Evolutionary conservation across 2,329 filamentous ascomycete species (phyloP).

Genomic region (Sordariomycetes sp.): DNA sequence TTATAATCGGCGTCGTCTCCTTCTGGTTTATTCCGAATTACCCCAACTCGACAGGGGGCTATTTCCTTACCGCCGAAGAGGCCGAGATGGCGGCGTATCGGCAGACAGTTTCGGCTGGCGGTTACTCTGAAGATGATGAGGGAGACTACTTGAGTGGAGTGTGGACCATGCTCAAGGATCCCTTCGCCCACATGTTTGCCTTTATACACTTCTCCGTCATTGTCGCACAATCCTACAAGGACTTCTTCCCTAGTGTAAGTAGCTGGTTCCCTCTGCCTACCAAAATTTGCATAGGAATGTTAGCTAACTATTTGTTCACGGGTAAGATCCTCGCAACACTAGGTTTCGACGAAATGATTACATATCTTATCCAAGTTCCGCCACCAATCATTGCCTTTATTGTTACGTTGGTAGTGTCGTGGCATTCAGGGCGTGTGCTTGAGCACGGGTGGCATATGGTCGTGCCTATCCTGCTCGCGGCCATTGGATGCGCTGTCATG

Average conservation of each 20-base stretch:
- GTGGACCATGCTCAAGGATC: constrained; percentile 19
- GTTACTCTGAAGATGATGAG: constrained; percentile 21
- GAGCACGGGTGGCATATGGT: constrained; percentile 29
- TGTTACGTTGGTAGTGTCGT: constrained; percentile 23
- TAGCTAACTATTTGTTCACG: not conserved
- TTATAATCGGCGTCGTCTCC: constrained; percentile 17
- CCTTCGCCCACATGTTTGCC: constrained; percentile 25
- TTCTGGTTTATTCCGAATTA: constrained; percentile 26
- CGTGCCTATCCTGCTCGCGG: constrained; percentile 21
- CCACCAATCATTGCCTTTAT: constrained; percentile 29
- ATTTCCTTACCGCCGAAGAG: constrained; percentile 25
- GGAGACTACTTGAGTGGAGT: constrained; percentile 27
- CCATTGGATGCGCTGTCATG: constrained; percentile 27
- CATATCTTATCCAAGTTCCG: constrained; percentile 28
- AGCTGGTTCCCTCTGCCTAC: not conserved
- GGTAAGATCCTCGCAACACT: constrained; percentile 17
- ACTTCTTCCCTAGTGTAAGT: constrained; percentile 28
- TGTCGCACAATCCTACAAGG: constrained; percentile 27
- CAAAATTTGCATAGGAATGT: not conserved
- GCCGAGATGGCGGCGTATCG: constrained; percentile 25
- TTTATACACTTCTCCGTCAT: constrained; percentile 30
- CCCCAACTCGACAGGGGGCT: constrained; percentile 18
- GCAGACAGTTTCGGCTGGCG: constrained; percentile 22
- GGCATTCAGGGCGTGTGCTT: constrained; percentile 24
- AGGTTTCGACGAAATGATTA: constrained; percentile 15